Evolutionary conservation across 2,329 filamentous ascomycete genomes (phyloP).

Genomic region (Mollisia scopiformis): DNA sequence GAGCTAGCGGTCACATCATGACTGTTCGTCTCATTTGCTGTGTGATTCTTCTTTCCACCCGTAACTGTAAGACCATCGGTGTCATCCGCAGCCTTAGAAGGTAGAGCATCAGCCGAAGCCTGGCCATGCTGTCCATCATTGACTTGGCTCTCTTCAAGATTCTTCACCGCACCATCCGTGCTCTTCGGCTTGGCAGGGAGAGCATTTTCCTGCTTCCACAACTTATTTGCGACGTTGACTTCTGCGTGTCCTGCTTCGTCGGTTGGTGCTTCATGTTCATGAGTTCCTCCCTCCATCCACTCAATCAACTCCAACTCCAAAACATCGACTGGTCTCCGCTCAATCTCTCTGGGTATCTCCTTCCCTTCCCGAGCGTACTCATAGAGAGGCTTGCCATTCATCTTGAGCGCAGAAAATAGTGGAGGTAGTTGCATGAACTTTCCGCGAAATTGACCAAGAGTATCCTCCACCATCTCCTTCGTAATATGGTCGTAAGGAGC

Average conservation of each 20-base stretch:
- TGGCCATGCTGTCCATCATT: too few relatives aligned
- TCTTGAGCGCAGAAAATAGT: slow-evolving; percentile 89
- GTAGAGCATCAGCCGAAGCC: too few relatives aligned
- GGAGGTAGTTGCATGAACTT: slow-evolving; percentile 89
- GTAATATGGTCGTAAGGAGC: slow-evolving; percentile 83
- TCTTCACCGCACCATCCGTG: background rate
- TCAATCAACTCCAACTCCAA: slow-evolving; percentile 78
- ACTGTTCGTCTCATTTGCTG: too few relatives aligned
- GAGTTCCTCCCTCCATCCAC: slow-evolving; percentile 81
- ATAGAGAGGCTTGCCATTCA: slow-evolving; percentile 92
- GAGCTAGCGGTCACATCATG: too few relatives aligned
- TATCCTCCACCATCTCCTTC: slow-evolving; percentile 74
- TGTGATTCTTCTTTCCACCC: too few relatives aligned
- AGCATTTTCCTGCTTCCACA: slow-evolving; percentile 62
- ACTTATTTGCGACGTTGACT: slow-evolving; percentile 74
- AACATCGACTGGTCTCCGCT: slow-evolving; percentile 79
- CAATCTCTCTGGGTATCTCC: slow-evolving; percentile 82
- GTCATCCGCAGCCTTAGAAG: too few relatives aligned
- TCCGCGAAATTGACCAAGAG: slow-evolving; percentile 75
- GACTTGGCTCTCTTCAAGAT: too few relatives aligned
- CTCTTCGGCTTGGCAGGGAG: slow-evolving; percentile 11
- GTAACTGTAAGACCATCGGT: background rate
- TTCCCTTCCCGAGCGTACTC: slow-evolving; percentile 93
- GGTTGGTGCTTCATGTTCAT: slow-evolving; percentile 77
- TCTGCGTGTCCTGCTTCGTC: slow-evolving; percentile 78